Conservation (phyloP, 1,284 basidiomycete species). For the Porogramme epimiltina region DNA sequence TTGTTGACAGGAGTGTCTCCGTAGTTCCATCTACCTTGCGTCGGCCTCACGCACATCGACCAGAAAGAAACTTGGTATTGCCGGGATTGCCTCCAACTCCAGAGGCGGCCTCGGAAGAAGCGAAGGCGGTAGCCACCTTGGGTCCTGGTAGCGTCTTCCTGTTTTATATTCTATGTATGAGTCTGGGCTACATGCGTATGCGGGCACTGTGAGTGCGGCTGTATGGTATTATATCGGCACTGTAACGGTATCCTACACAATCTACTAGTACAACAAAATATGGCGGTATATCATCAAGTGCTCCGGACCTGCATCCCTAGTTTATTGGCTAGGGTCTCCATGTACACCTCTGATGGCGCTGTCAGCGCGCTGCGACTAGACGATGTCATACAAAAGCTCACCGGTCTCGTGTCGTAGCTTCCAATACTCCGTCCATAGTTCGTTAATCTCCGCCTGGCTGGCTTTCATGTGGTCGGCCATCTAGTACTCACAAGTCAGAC, state of each 20-base stretch:
- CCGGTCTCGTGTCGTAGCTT: slow-evolving; percentile 77
- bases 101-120: slow-evolving; percentile 11
- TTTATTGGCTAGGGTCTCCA: slow-evolving; percentile 77
- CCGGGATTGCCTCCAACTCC: slow-evolving; percentile 45
- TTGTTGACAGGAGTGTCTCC: not conserved
- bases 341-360: slow-evolving; percentile 63
- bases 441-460: slow-evolving; percentile 75
- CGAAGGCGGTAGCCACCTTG: slow-evolving; percentile 4
- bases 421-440: slow-evolving; percentile 82
- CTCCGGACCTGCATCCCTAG: slow-evolving; percentile 41
- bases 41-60: slow-evolving; percentile 53
- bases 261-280: not conserved
- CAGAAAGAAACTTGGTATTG: slow-evolving; percentile 75
- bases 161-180: too few species aligned
- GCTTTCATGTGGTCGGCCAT: slow-evolving; percentile 73
- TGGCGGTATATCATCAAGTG: slow-evolving; percentile 12
- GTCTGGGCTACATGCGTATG: too few species aligned
- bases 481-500: too few species aligned
- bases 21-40: slow-evolving; percentile 78
- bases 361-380: slow-evolving; percentile 5
- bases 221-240: slow-evolving; percentile 2
- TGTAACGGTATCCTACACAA: not conserved
- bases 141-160: too few species aligned
- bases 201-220: slow-evolving; percentile 8
- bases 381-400: slow-evolving; percentile 33